These are phyloP conservation scores for Epicoccum nigrum DNA, from an alignment of 2,329 filamentous ascomycete species.

Conservation along the genomic window DNA sequence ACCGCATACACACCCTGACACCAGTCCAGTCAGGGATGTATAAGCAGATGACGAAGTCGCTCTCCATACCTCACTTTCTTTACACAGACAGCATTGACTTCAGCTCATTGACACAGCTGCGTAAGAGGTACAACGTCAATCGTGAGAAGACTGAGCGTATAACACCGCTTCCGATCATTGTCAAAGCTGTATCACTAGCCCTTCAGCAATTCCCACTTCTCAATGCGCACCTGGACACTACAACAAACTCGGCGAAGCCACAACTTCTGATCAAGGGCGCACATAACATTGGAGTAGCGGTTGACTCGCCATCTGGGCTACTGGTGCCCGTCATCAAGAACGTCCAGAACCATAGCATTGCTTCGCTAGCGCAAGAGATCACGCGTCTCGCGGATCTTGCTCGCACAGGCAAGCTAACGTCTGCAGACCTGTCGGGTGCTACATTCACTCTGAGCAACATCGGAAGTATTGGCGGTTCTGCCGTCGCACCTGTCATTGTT, in stretches of 20 bases:
- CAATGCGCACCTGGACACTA: conserved; percentile 80
- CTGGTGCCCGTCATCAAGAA: conserved; percentile 91
- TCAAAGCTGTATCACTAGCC: conserved; percentile 91
- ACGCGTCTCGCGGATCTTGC: conserved; percentile 75
- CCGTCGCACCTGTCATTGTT: conserved; percentile 89
- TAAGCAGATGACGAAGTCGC: conserved; percentile 92
- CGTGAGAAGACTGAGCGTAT: conserved; percentile 59
- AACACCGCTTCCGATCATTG: conserved; percentile 90
- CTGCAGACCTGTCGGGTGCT: conserved; percentile 78
- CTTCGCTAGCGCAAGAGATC: conserved; percentile 79
- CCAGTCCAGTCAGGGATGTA: conserved; percentile 92
- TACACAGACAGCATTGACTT: conserved; percentile 92
- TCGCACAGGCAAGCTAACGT: conserved; percentile 73
- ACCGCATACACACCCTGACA: conserved; percentile 73
- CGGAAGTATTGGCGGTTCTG: conserved; percentile 90
- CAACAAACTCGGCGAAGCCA: conserved; percentile 67
- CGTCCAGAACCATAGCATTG: conserved; percentile 76
- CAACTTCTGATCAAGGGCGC: conserved; percentile 77
- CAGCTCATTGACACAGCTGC: conserved; percentile 73
- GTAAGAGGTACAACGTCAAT: conserved; percentile 70
- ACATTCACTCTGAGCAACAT: conserved; percentile 98
- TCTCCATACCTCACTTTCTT: conserved; percentile 92
- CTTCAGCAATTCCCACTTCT: conserved; percentile 82
- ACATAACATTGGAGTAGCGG: conserved; percentile 95
- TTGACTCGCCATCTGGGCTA: conserved; percentile 88